These are phyloP conservation scores for Polyporus tsugae DNA, from an alignment of 1,284 basidiomycete genomes.

Conservation along the genomic window DNA sequence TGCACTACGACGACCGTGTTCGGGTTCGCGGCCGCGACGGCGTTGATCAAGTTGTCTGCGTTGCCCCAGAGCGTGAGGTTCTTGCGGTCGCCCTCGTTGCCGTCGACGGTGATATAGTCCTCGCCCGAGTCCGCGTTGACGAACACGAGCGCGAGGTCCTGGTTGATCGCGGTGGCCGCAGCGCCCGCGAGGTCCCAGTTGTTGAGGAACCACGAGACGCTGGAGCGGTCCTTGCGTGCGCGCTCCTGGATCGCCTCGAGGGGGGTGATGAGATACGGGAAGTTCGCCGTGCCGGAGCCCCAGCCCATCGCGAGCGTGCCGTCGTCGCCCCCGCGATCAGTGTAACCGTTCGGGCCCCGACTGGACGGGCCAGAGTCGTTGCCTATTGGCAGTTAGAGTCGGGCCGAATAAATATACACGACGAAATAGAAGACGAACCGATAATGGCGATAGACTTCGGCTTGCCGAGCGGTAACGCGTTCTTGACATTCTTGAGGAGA, in stretches of 20 bases:
- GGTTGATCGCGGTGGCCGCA: conserved; percentile 54
- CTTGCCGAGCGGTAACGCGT: conserved; percentile 72
- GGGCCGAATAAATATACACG: background rate
- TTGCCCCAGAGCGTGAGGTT: conserved; percentile 68
- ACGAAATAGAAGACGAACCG: conserved; percentile 38
- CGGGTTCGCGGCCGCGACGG: conserved; percentile 51
- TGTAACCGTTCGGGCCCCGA: conserved; percentile 78
- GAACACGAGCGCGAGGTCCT: conserved; percentile 78
- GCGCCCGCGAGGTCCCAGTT: conserved; percentile 70
- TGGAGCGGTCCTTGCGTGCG: conserved; percentile 60
- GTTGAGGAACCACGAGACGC: conserved; percentile 65
- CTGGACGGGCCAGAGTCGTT: conserved; percentile 73
- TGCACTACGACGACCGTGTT: conserved; percentile 86
- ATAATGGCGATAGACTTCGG: conserved; percentile 67
- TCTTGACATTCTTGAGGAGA: conserved; percentile 80
- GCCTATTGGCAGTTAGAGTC: conserved; percentile 1
- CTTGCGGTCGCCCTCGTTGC: conserved; percentile 70
- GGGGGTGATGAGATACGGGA: conserved; percentile 71
- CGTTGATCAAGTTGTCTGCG: conserved; percentile 8
- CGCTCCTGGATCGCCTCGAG: conserved; percentile 76
- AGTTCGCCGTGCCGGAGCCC: conserved; percentile 62
- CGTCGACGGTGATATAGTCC: conserved; percentile 10
- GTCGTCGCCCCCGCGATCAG: conserved; percentile 69
- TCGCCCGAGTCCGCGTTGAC: conserved; percentile 78
- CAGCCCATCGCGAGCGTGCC: conserved; percentile 88